Percentiles rank a stretch among this genome's conserved stretches.
Conservation (phyloP, 352 stramenopile species). For the Pythium phragmiticola region DNA sequence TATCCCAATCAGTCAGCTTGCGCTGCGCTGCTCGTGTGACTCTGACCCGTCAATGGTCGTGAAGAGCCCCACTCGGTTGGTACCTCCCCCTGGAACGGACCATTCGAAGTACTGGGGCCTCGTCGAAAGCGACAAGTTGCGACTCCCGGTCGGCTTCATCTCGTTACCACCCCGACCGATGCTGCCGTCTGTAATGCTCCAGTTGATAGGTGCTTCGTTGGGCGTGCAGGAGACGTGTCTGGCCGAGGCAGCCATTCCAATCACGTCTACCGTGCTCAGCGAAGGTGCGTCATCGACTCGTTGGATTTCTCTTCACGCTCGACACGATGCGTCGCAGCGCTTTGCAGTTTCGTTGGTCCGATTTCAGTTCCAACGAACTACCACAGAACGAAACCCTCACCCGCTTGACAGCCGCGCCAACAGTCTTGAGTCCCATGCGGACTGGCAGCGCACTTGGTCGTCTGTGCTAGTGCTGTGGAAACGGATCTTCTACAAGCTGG, state of each 20-base stretch:
- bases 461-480: constrained; percentile 42
- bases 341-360: constrained; percentile 9
- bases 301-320: constrained; percentile 17
- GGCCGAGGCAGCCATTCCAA: neutral
- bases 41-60: neutral
- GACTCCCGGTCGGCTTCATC: neutral
- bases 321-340: constrained; percentile 5
- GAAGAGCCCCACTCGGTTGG: neutral
- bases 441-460: constrained; percentile 15
- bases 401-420: neutral
- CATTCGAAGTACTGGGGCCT: neutral
- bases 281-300: neutral
- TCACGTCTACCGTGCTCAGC: neutral
- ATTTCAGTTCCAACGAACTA: neutral
- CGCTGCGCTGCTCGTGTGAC: constrained; percentile 2
- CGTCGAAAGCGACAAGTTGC: neutral
- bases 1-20: constrained; percentile 2
- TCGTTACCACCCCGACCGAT: neutral
- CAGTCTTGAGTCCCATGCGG: constrained; percentile 1
- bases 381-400: neutral
- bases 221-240: constrained; percentile 15
- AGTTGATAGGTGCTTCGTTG: constrained; percentile 5
- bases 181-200: neutral
- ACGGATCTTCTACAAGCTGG: constrained; percentile 68
- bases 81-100: neutral